These are phyloP conservation scores for Castanopsis chinensis DNA, from an alignment of 306 rosid genomes.

Conservation along the genomic window DNA sequence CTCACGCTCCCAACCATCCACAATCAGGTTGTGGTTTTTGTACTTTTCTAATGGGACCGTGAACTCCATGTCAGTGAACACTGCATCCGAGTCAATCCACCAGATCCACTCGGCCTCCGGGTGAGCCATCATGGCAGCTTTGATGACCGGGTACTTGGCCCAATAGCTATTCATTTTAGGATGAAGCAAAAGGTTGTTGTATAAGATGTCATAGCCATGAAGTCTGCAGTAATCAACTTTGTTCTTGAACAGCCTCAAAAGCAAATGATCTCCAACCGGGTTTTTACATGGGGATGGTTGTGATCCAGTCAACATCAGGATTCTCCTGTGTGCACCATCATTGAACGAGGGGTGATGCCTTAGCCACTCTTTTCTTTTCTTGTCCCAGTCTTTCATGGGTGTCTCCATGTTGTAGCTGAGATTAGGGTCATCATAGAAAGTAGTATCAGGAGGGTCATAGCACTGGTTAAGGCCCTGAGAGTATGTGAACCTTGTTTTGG, in stretches of 20 bases:
- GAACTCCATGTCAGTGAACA: neutral
- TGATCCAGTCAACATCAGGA: neutral
- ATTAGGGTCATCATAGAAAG: neutral
- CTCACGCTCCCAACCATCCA: neutral
- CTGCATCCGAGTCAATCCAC: neutral
- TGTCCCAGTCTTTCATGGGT: neutral
- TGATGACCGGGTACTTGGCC: neutral
- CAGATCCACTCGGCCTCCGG: neutral
- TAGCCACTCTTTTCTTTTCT: neutral
- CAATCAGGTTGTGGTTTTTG: neutral
- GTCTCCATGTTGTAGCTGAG: neutral
- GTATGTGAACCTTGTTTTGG: neutral
- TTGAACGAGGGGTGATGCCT: neutral
- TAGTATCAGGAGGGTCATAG: neutral
- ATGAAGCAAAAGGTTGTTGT: neutral
- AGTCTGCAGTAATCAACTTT: neutral
- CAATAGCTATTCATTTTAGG: neutral
- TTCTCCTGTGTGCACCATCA: neutral
- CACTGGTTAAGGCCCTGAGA: neutral
- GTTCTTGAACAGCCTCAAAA: neutral
- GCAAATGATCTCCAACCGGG: neutral
- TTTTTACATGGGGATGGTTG: neutral
- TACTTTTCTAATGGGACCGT: neutral
- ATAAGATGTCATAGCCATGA: neutral
- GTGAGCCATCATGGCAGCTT: neutral